These are phyloP conservation scores for Epipyxis sp. DNA, from an alignment of 108 stramenopile species.

Conservation along the genomic window DNA sequence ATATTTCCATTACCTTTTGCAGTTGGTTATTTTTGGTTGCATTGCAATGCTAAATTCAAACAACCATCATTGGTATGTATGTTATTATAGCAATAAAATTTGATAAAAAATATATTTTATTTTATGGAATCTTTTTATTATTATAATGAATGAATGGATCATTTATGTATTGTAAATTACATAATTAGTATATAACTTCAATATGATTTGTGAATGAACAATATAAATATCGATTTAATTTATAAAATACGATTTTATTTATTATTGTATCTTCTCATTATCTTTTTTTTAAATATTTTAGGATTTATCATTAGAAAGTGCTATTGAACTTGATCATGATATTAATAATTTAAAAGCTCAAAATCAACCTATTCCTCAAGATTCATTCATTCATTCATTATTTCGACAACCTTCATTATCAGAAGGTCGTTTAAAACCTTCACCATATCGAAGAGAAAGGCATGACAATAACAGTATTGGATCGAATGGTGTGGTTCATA, in stretches of 20 bases:
- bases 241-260: no score
- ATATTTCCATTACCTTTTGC: slow-evolving; percentile 10
- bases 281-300: not conserved
- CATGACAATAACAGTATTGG: not conserved
- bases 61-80: not conserved
- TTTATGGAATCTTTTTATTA: no score
- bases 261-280: not conserved
- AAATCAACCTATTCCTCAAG: not conserved
- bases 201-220: no score
- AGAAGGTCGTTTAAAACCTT: slow-evolving; percentile 7
- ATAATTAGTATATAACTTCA: no score
- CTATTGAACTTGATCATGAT: not conserved
- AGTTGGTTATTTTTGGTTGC: slow-evolving; percentile 5
- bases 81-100: no score
- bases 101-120: no score
- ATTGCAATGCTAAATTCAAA: not conserved
- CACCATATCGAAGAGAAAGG: not conserved
- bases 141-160: no score
- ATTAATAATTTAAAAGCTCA: not conserved
- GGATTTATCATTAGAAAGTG: slow-evolving; percentile 16
- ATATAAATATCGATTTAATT: no score
- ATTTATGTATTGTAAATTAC: no score
- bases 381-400: not conserved
- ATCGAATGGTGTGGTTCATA: no score
- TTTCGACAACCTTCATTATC: slow-evolving; percentile 16